Base-by-base conservation (phyloP, 2,329 filamentous ascomycete species). In the Sporothrix pallida region DNA sequence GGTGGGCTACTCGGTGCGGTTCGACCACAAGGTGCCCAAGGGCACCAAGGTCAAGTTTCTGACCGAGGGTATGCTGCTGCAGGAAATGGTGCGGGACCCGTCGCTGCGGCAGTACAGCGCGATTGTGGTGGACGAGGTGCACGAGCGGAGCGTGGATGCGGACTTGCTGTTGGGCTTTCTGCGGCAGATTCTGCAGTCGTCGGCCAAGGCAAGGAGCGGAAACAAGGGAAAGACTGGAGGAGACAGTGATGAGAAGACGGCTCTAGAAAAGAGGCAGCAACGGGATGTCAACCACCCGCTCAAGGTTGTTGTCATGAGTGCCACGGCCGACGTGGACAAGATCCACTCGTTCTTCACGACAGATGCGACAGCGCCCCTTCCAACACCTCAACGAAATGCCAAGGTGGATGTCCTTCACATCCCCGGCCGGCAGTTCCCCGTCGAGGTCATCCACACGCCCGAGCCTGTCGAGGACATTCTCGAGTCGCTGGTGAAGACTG, bases 281-380 rank as follows among this genome's bases (percentile, higher is more conserved):
- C 56, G 65, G 4, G 54, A 60, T 44, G 90, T 91, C 8, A 92
- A 92, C 5, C 84, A 92, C 44, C 91, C 92, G 0, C 84, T 99
- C 73, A 98, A 97, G 81, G 90, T 98, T 3, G 89, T 97, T 48
- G 89, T 98, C 79, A 99, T 99, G 96, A 98, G 95, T 86, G 96
- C 96, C 69, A 99, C 96, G 7, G 93, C 94, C 52, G 93, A 98
- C 81, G 90, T 97, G 74, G 91, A 95, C 75, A 89, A 88, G 73
- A 89, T 98, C 46, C 86, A 89, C 60, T 84, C 85, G 0, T 98
- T 97, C 81, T 98, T 98, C 83, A 77, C n/a, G 1, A 54, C 31
- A 17, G n/a, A n/a, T 20, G 31, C 46, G 1, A 15, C 50, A 65
- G 1, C 8, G 13, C 42, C n/a, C 50, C 15, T 42, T 52, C 9